Evolutionary conservation across 805 yeast species (phyloP).

Genomic region (Saccharomyces cerevisiae): DNA sequence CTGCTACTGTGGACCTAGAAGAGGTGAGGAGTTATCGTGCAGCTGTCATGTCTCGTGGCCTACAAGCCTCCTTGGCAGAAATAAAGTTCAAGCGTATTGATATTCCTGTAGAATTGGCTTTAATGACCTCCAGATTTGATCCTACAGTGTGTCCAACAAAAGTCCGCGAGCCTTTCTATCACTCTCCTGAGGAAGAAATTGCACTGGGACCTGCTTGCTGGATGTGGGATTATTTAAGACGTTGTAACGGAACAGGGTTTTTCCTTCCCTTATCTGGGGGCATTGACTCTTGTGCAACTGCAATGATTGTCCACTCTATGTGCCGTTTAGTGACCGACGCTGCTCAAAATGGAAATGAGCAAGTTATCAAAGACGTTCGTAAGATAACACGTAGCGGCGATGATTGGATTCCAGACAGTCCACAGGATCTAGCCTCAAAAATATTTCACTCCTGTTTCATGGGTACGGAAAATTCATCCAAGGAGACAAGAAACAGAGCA

Average conservation of each 20-base stretch:
- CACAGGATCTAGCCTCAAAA: slow-evolving; percentile 65
- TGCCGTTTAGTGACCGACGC: slow-evolving; percentile 74
- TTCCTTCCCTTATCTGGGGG: slow-evolving; percentile 95
- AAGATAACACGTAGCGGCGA: slow-evolving; percentile 49
- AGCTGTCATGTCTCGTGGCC: slow-evolving; percentile 60
- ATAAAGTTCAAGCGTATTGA: slow-evolving; percentile 43
- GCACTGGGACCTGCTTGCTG: slow-evolving; percentile 99
- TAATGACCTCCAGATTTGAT: slow-evolving; percentile 49
- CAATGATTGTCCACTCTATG: slow-evolving; percentile 90
- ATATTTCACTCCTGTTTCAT: slow-evolving; percentile 86
- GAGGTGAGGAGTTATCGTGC: slow-evolving; percentile 80
- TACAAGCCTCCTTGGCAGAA: slow-evolving; percentile 46
- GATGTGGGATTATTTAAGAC: slow-evolving; percentile 95
- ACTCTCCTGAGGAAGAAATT: slow-evolving; percentile 88
- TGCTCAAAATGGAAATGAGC: slow-evolving; percentile 56
- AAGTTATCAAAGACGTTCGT: slow-evolving; percentile 72
- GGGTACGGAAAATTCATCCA: slow-evolving; percentile 93
- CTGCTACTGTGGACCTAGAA: slow-evolving; percentile 92
- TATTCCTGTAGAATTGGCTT: slow-evolving; percentile 61
- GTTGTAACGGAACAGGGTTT: slow-evolving; percentile 85
- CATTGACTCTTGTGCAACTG: slow-evolving; percentile 95
- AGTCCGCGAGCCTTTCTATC: slow-evolving; percentile 47
- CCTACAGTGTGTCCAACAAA: slow-evolving; percentile 52
- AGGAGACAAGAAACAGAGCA: slow-evolving; percentile 79
- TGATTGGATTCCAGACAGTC: slow-evolving; percentile 61